Percentiles rank a stretch among this genome's conserved stretches.
Conservation (phyloP, 805 yeast genomes). For the Brettanomyces naardenensis region DNA sequence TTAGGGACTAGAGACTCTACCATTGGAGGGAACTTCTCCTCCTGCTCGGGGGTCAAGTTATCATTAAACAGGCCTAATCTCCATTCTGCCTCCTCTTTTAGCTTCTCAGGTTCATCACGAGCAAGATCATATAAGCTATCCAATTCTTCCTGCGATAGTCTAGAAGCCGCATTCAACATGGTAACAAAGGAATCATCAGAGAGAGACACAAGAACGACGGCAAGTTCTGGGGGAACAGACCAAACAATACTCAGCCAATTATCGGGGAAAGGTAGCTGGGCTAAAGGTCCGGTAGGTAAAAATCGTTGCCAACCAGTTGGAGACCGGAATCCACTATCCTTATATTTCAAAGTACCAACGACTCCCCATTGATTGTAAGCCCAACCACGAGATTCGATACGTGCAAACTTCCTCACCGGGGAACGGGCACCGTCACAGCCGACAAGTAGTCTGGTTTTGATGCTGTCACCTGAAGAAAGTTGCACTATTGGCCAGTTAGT, state of each 20-base stretch:
- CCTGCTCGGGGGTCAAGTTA: slow-evolving; percentile 33
- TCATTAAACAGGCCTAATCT: slow-evolving; percentile 39
- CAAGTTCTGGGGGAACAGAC: slow-evolving; percentile 76
- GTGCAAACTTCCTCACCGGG: slow-evolving; percentile 78
- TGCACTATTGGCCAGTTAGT: slow-evolving; percentile 72
- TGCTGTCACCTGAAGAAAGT: slow-evolving; percentile 53
- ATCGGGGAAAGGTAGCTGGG: slow-evolving; percentile 81
- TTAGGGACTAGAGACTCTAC: slow-evolving; percentile 49
- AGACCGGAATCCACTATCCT: slow-evolving; percentile 55
- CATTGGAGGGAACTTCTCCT: slow-evolving; percentile 60
- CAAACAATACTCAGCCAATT: slow-evolving; percentile 89
- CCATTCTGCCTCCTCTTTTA: slow-evolving; percentile 68
- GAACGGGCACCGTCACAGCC: slow-evolving; percentile 97
- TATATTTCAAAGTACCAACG: slow-evolving; percentile 81
- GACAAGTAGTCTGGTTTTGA: slow-evolving; percentile 67
- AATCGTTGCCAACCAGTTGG: slow-evolving; percentile 91
- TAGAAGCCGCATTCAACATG: slow-evolving; percentile 79
- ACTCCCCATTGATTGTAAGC: slow-evolving; percentile 79
- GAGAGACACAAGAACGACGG: slow-evolving; percentile 51
- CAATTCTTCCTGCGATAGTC: slow-evolving; percentile 71
- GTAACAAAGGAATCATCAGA: slow-evolving; percentile 56
- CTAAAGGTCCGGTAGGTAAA: slow-evolving; percentile 86
- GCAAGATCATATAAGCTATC: slow-evolving; percentile 52
- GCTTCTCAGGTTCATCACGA: slow-evolving; percentile 33
- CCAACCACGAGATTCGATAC: slow-evolving; percentile 89